These are phyloP conservation scores for Rhynchospora tenuis DNA, from an alignment of 176 grass and related monocot species.

Conservation along the genomic window DNA sequence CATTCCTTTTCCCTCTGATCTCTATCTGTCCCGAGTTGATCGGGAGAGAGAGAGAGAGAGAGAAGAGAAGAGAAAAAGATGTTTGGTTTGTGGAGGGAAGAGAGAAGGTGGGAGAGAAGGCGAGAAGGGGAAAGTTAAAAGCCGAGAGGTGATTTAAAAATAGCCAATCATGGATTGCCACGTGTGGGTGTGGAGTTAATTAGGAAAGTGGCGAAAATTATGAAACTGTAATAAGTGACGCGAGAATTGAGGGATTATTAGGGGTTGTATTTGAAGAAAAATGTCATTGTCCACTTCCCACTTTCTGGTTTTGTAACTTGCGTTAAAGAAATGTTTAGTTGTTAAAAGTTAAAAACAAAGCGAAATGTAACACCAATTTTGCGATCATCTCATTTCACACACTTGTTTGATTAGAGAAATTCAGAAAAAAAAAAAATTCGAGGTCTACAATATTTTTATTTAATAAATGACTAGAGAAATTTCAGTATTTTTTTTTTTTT, in stretches of 20 bases:
- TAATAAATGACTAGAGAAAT: too few relatives aligned
- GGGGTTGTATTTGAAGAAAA: neutral
- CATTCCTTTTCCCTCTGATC: neutral
- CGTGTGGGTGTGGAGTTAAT: neutral
- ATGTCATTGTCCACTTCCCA: neutral
- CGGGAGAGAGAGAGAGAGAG: neutral
- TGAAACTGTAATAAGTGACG: neutral
- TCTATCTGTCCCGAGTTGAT: neutral
- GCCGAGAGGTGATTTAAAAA: neutral
- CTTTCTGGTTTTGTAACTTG: neutral
- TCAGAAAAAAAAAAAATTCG: too few relatives aligned
- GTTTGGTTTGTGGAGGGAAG: conserved; percentile 9
- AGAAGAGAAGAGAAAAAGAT: conserved; percentile 18
- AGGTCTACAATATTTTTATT: too few relatives aligned
- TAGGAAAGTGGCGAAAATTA: neutral
- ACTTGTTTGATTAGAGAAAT: neutral
- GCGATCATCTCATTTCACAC: neutral
- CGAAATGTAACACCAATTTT: neutral
- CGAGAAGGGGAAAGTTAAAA: conserved; percentile 19
- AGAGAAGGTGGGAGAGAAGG: neutral
- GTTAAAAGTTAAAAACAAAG: neutral
- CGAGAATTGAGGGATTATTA: neutral
- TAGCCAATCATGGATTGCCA: neutral
- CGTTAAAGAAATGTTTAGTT: neutral
- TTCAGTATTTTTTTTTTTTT: too few relatives aligned